These are phyloP conservation scores for Ormosia semicastrata DNA, from an alignment of 306 rosid genomes.

Conservation along the genomic window DNA sequence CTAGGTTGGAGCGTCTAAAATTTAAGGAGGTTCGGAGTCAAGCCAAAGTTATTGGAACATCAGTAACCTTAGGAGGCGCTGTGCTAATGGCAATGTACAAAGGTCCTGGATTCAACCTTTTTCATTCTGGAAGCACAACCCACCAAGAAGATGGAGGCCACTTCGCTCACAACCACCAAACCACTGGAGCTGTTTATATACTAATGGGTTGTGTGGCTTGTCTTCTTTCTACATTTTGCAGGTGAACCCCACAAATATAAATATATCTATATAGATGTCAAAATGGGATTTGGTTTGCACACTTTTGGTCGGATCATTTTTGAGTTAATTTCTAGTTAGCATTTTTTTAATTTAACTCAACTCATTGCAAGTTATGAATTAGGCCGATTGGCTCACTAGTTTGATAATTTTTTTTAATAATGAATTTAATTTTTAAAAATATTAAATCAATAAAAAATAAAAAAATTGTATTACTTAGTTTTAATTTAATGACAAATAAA, in stretches of 20 bases:
- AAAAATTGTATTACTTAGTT: no score
- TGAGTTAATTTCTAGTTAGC: no score
- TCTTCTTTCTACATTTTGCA: constrained; percentile 67
- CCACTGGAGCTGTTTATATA: constrained; percentile 48
- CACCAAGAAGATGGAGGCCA: background rate
- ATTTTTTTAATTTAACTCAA: no score
- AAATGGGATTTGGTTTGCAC: no score
- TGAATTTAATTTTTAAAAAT: no score
- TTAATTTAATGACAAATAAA: no score
- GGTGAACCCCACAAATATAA: background rate
- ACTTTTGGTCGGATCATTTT: no score
- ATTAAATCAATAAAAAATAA: no score
- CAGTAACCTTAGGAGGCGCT: constrained; percentile 69
- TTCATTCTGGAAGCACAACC: constrained; percentile 30
- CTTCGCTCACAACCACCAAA: constrained; percentile 35
- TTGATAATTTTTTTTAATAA: no score
- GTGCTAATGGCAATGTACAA: constrained; percentile 67
- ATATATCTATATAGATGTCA: no score
- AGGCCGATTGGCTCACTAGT: no score
- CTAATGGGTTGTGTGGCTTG: constrained; percentile 61
- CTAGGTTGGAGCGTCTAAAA: constrained; percentile 50
- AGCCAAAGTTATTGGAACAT: constrained; percentile 68
- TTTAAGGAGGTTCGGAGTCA: constrained; percentile 44
- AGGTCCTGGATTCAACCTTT: constrained; percentile 55
- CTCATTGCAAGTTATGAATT: no score